A percentile compares a stretch with the other conserved stretches of the same genome.
Evolutionary conservation across 176 grass and related monocot species (phyloP).

Genomic region (Oryza brachyantha): DNA sequence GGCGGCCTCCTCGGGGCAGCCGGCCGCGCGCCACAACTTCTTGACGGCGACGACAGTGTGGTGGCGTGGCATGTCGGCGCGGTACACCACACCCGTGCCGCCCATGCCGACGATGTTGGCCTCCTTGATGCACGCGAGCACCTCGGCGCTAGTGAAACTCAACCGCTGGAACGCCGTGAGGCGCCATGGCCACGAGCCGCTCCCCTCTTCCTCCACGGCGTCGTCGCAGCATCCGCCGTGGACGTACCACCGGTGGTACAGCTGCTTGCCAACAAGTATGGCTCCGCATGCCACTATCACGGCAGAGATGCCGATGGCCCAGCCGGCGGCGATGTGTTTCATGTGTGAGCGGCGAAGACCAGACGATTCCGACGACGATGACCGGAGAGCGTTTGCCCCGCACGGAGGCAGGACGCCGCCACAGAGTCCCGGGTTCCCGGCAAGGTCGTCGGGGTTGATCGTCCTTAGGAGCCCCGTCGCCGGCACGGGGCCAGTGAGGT

Average conservation of each 20-base stretch:
- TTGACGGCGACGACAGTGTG: constrained; percentile 81
- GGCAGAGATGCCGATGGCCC: constrained; percentile 63
- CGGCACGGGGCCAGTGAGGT: constrained; percentile 74
- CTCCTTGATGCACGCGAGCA: constrained; percentile 89
- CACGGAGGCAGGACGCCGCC: constrained; percentile 67
- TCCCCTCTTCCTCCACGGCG: constrained; percentile 37
- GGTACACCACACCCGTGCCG: constrained; percentile 84
- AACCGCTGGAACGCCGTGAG: constrained; percentile 85
- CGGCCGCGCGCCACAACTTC: constrained; percentile 72
- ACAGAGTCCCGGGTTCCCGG: constrained; percentile 75
- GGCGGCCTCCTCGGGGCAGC: constrained; percentile 39
- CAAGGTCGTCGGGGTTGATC: constrained; percentile 87
- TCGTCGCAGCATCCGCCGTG: constrained; percentile 71
- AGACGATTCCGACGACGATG: constrained; percentile 13
- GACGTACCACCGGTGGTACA: constrained; percentile 65
- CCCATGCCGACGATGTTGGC: constrained; percentile 93
- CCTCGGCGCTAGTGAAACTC: constrained; percentile 84
- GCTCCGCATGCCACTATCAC: constrained; percentile 33
- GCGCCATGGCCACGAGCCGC: constrained; percentile 82
- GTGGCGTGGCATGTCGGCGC: constrained; percentile 77
- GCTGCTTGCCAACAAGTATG: constrained; percentile 45
- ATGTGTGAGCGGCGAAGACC: constrained; percentile 49
- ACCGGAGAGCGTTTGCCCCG: constrained; percentile 17
- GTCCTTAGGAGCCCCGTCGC: constrained; percentile 65
- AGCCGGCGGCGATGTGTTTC: constrained; percentile 76